Evolutionary conservation across 1,139 yeast genomes (phyloP).

Genomic region (Yamadazyma epiphylla): DNA sequence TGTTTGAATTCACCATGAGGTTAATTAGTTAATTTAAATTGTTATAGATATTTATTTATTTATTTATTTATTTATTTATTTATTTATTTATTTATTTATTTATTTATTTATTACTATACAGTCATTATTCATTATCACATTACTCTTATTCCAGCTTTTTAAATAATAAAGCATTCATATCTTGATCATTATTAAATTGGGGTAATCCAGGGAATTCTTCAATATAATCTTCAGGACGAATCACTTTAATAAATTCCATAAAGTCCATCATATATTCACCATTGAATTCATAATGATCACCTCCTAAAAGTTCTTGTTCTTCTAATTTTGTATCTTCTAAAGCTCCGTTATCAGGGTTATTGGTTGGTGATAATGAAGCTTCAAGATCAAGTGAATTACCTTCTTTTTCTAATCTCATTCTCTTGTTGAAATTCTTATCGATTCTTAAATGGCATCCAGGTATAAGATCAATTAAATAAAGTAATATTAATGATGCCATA

Average conservation of each 20-base stretch:
- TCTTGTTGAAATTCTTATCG: conserved; percentile 35
- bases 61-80: neutral
- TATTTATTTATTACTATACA: neutral
- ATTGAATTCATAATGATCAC: conserved; percentile 48
- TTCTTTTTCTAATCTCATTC: conserved; percentile 21
- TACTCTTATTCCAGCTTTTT: neutral
- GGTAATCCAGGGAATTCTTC: conserved; percentile 13
- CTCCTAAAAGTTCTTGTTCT: conserved; percentile 42
- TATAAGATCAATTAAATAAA: conserved; percentile 38
- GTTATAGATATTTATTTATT: conserved; percentile 1
- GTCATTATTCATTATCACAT: neutral
- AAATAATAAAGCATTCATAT: neutral
- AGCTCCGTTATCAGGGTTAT: conserved; percentile 2
- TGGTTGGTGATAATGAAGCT: conserved; percentile 17
- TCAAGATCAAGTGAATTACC: conserved; percentile 14
- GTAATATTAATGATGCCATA: conserved; percentile 30
- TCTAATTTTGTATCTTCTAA: conserved; percentile 17
- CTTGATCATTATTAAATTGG: neutral
- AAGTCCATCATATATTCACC: conserved; percentile 51
- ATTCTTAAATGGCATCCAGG: conserved; percentile 49
- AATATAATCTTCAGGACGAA: conserved; percentile 40
- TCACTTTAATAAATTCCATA: conserved; percentile 42
- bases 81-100: conserved; percentile 1
- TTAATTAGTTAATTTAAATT: conserved; percentile 20
- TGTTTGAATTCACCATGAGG: conserved; percentile 86